A percentile compares a stretch with the other conserved stretches of the same genome.
phyloP scores from a whole-genome alignment of 805 yeast genomes.

The Pichia rugopelliculosa region DNA sequence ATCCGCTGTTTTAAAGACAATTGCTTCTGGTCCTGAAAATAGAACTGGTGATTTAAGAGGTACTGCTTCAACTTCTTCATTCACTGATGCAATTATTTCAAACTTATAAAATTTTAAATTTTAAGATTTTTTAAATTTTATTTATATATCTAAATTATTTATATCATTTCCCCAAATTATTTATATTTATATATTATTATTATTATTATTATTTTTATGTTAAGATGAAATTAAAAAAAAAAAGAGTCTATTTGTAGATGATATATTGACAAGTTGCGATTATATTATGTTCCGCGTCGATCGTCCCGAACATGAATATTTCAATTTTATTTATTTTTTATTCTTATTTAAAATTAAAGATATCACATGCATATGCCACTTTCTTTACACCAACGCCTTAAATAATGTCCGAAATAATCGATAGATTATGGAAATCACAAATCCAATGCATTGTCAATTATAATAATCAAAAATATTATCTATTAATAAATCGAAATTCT shows the following conservation, averaged over 20 bases:
- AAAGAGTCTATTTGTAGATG: no score
- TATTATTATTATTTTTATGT: not conserved
- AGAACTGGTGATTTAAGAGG: conserved; percentile 97
- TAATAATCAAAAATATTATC: conserved; percentile 10
- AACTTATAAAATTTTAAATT: conserved; percentile 58
- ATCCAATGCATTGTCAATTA: not conserved
- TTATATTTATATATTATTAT: conserved; percentile 1
- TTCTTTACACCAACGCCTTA: no score
- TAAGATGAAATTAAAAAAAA: not conserved
- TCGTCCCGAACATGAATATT: no score
- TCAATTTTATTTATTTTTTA: no score
- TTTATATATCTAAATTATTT: no score
- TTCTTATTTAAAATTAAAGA: no score
- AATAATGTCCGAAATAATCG: not conserved
- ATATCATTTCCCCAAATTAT: not conserved
- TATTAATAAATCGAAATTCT: conserved; percentile 35
- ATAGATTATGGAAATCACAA: conserved; percentile 1
- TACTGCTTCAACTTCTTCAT: conserved; percentile 77
- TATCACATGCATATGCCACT: no score
- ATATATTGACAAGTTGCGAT: no score
- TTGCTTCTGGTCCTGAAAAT: conserved; percentile 92
- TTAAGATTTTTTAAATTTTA: no score
- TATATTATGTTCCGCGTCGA: not conserved
- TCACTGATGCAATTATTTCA: conserved; percentile 85
- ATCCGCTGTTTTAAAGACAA: conserved; percentile 76